A percentile compares a stretch with the other conserved stretches of the same genome.
Conservation (phyloP, 1,284 basidiomycete species). For the Mycena citricolor region DNA sequence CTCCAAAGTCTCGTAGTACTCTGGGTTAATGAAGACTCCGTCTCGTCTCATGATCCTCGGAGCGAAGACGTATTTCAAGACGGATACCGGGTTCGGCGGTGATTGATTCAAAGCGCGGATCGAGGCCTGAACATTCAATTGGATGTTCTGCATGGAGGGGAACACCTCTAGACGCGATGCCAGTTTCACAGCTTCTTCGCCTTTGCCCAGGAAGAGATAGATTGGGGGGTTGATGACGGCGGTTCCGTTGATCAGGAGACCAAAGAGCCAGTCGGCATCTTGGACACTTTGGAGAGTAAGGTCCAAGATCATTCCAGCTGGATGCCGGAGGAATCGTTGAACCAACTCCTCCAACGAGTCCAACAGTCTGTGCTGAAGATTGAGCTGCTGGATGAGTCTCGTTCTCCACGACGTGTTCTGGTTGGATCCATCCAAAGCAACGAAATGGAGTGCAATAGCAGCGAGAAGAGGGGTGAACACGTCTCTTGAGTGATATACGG, state of each 20-base stretch:
- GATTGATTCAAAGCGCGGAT: neutral
- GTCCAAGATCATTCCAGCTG: slow-evolving; percentile 3
- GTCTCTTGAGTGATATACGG: neutral
- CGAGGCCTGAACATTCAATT: neutral
- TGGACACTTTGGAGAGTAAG: neutral
- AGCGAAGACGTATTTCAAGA: slow-evolving; percentile 1
- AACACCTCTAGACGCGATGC: neutral
- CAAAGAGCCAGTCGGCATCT: neutral
- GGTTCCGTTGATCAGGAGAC: neutral
- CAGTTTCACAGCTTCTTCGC: neutral
- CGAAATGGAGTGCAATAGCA: neutral
- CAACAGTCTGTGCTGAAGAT: neutral
- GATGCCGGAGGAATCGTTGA: neutral
- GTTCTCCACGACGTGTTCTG: neutral
- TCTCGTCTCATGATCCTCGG: neutral
- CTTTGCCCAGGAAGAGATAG: slow-evolving; percentile 1
- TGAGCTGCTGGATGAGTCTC: neutral
- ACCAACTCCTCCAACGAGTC: slow-evolving; percentile 1
- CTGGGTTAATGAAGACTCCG: neutral
- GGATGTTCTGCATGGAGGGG: neutral
- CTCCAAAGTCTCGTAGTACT: neutral
- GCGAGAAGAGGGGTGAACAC: neutral
- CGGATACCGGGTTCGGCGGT: neutral
- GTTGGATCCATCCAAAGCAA: neutral
- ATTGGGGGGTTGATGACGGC: neutral